Base-by-base conservation (phyloP, 2,329 filamentous ascomycete species). In the Berkeleyomyces basicola region DNA sequence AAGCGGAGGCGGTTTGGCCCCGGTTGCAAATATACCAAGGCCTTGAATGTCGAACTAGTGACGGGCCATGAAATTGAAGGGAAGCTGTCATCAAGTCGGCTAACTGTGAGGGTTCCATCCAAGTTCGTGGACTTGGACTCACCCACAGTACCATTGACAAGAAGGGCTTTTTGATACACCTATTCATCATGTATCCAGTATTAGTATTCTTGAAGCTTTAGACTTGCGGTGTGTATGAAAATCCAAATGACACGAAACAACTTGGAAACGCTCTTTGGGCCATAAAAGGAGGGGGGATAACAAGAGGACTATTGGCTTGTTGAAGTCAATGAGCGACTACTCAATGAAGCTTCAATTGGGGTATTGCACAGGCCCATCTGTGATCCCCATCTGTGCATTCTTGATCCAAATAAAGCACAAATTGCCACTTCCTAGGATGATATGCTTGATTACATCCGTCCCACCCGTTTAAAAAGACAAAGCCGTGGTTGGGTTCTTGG, bases 121-220 rank as follows among this genome's bases (percentile, higher is more conserved):
- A 95, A 74, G 61, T 82, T 77, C 70, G 82, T 82, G 61, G 36
- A 83, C 77, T 67, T 95, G 88, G 64, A 87, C 90, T 64, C 63
- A 33, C 63, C 63, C 67, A 95, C 86, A 58, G 87, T 84, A 59
- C 92, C 92, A 68, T 86, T 83, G 57, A 96, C 79, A 33, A 93
- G 80, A 23, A 96, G 78, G 7, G 95, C 82, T 71, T 96, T 96
- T 76, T 96, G 90, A 70, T 95, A 89, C 23, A 95, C 89, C 90
- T 95, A 67, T 44, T 42, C 9, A 53, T 14, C 4, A 31, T 36
- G 37, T 33, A 14, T 37, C 9, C 37, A 49, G n/a, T 23, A 31
- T 53, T 53, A 53, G 49, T 14, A 53, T 37, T 36, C 6, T n/a
- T 16, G 46, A 23, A 23, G 31, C 31, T 23, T 49, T n/a, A 7